Evolutionary conservation across 2,329 filamentous ascomycete genomes (phyloP).

Genomic region (Trichophyton simii): DNA sequence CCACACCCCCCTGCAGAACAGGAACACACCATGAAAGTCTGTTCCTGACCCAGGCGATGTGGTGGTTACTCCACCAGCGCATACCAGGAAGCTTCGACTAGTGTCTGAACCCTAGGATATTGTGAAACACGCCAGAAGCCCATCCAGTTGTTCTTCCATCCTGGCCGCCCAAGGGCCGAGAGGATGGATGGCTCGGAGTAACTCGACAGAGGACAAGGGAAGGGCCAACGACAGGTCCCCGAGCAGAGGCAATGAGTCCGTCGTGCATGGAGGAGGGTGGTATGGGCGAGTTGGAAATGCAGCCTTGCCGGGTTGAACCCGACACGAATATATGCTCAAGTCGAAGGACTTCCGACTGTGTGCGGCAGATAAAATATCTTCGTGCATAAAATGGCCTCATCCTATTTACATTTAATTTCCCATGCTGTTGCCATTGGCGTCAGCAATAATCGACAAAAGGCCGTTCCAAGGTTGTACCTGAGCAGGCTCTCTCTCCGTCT

Average conservation of each 20-base stretch:
- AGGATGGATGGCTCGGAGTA: background rate
- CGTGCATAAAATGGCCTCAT: background rate
- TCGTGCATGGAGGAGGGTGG: background rate
- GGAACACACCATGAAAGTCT: background rate
- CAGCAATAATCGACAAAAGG: background rate
- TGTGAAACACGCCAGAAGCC: conserved; percentile 2
- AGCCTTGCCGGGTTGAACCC: background rate
- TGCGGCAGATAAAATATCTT: background rate
- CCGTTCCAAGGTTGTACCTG: background rate
- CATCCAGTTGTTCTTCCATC: background rate
- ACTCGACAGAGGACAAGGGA: background rate
- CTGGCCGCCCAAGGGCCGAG: background rate
- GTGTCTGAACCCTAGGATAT: background rate
- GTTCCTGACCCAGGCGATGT: conserved; percentile 5
- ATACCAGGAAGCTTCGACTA: conserved; percentile 1
- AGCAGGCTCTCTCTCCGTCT: background rate
- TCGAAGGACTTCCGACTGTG: background rate
- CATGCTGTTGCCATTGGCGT: background rate
- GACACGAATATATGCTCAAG: background rate
- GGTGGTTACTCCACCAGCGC: background rate
- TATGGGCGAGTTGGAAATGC: background rate
- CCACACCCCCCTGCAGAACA: background rate
- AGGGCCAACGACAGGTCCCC: background rate
- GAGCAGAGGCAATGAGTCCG: background rate
- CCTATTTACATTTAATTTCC: background rate